Evolutionary conservation across 371 early-diverging fungal genomes (phyloP), one percentile per base, ranked within the genome.

Genomic region (Dinochytrium kinnereticum): DNA sequence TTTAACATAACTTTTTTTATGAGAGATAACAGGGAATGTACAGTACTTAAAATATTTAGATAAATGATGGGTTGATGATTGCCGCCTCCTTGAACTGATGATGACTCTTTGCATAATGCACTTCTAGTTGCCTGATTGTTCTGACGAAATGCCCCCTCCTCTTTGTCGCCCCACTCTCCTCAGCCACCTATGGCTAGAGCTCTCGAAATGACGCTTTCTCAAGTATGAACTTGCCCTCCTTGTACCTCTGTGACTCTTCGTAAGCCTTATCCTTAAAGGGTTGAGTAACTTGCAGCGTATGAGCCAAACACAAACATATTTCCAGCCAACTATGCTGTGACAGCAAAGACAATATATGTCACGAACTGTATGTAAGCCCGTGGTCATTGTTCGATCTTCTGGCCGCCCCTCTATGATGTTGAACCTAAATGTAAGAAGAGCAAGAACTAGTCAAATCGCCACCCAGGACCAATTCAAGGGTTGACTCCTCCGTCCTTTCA

Each of bases 191-290:
- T 10, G 21, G 21, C 21, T 44, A 44, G 10, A 53, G 26, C 55
- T 53, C 55, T 26, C 55, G 55, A 26, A 53, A 53, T 13, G 55
- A 53, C 26, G 55, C 55, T 24, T 53, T 72, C 57, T 83, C 81
- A 28, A 94, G 81, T 75, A 94, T 92, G 72, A 82, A 93, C 77
- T 88, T 89, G 59, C 91, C 91, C 73, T 93, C 93, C 75, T 94
- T 93, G 83, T 94, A 93, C 74, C 89, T 90, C 79, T 94, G 92
- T n/a, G 82, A 81, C 40, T 87, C 85, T 68, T 90, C 91, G 72
- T 84, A 91, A 5, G 92, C 92, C 59, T 88, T 86, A 49, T 88
- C 82, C 90, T 91, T 75, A 38, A 68, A 68, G 31, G 68, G 28
- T 19, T 57, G 39, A 61, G 15, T 51, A 40, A 19, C 66, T 28